Evolutionary conservation across 495 filamentous ascomycete genomes (phyloP).

Genomic region (Beverwykella pulmonaria): DNA sequence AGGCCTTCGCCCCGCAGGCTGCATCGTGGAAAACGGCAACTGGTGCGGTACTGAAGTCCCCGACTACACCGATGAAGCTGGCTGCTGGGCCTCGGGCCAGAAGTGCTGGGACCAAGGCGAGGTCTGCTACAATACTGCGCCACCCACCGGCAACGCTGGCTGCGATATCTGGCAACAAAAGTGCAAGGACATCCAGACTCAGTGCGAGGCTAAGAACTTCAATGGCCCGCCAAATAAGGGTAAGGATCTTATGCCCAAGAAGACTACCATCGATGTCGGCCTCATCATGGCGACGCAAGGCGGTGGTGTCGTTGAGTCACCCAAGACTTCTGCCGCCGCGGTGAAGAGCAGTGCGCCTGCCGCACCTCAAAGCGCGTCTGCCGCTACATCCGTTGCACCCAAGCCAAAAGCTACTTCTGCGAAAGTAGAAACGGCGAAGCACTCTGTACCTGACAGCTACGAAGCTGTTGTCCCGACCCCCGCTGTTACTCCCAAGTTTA

Average conservation of each 20-base stretch:
- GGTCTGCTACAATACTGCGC: conserved; percentile 59
- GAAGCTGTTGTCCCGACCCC: conserved; percentile 3
- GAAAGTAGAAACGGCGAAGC: background rate
- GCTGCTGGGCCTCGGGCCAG: conserved; percentile 60
- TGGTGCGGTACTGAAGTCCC: conserved; percentile 68
- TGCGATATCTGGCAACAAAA: conserved; percentile 64
- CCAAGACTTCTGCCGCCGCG: background rate
- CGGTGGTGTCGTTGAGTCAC: conserved; percentile 5
- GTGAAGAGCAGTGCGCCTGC: background rate
- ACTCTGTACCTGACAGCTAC: background rate
- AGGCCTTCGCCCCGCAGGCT: conserved; percentile 54
- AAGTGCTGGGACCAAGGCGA: conserved; percentile 62
- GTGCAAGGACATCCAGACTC: conserved; percentile 56
- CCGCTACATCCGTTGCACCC: background rate
- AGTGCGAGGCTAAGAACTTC: conserved; percentile 54
- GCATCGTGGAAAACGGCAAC: conserved; percentile 67
- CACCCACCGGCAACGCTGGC: conserved; percentile 58
- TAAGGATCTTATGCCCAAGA: conserved; percentile 47
- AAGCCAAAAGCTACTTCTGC: background rate
- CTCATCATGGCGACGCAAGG: conserved; percentile 25
- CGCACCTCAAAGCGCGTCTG: background rate
- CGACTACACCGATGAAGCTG: conserved; percentile 53
- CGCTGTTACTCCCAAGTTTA: background rate
- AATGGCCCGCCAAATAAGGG: conserved; percentile 63
- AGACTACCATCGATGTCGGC: conserved; percentile 29